Percentiles rank a stretch among this genome's conserved stretches.
phyloP scores from a whole-genome alignment of 1,284 basidiomycete species.

The Trichosporon sp. region DNA sequence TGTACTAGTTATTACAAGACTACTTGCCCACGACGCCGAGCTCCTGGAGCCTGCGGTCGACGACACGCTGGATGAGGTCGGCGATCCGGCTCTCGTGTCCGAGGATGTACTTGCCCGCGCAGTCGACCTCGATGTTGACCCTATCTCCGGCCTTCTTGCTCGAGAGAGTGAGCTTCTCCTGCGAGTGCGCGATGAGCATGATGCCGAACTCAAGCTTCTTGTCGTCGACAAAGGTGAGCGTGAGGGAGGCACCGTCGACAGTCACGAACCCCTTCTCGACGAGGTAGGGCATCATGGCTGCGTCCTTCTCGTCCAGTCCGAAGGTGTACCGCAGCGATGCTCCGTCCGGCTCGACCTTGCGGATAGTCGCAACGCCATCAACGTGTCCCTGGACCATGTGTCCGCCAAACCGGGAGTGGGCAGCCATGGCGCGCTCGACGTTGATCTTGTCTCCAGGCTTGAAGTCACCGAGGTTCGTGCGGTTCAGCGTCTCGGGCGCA shows the following conservation, averaged over 20 bases:
- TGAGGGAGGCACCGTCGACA: slow-evolving; percentile 90
- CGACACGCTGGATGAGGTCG: slow-evolving; percentile 62
- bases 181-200: slow-evolving; percentile 94
- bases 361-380: slow-evolving; percentile 76
- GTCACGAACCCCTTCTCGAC: slow-evolving; percentile 96
- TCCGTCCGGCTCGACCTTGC: slow-evolving; percentile 66
- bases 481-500: slow-evolving; percentile 86
- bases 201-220: slow-evolving; percentile 64
- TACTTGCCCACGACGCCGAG: slow-evolving; percentile 14
- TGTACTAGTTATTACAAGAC: neutral
- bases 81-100: slow-evolving; percentile 58
- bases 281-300: slow-evolving; percentile 71
- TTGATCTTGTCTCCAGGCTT: slow-evolving; percentile 78
- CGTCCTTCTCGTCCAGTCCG: slow-evolving; percentile 59
- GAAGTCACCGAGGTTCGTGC: slow-evolving; percentile 84
- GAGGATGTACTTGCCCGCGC: slow-evolving; percentile 57
- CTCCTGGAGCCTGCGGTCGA: slow-evolving; percentile 49
- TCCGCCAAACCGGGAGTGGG: slow-evolving; percentile 86
- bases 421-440: slow-evolving; percentile 90
- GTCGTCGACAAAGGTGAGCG: slow-evolving; percentile 78
- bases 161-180: slow-evolving; percentile 77
- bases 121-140: slow-evolving; percentile 80
- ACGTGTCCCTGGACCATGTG: slow-evolving; percentile 99
- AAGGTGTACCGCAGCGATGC: slow-evolving; percentile 81
- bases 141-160: slow-evolving; percentile 68